These are phyloP conservation scores for Candolleomyces efflorescens DNA, from an alignment of 768 basidiomycete genomes.

Conservation along the genomic window DNA sequence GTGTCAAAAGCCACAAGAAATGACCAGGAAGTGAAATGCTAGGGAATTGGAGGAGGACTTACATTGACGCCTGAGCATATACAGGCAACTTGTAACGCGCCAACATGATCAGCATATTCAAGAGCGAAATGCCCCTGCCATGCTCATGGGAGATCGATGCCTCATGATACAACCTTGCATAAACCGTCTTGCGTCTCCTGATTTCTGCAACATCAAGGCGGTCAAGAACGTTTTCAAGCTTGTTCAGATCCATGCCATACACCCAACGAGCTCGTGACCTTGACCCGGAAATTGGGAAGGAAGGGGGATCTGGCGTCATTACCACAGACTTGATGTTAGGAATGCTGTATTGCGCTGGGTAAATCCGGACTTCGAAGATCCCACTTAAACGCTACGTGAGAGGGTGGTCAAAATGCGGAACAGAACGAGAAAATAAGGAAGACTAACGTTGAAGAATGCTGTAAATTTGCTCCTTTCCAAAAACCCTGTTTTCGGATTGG, in stretches of 20 bases:
- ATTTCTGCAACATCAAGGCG: conserved; percentile 63
- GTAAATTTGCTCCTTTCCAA: conserved; percentile 68
- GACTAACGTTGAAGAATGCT: conserved; percentile 76
- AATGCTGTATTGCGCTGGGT: conserved; percentile 65
- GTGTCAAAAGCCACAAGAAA: too few relatives aligned
- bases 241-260: conserved; percentile 57
- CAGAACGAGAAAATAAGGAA: neutral
- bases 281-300: too few relatives aligned
- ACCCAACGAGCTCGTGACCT: conserved; percentile 25
- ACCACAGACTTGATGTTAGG: conserved; percentile 54
- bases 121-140: conserved; percentile 85
- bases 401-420: conserved; percentile 7
- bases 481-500: conserved; percentile 73
- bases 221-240: conserved; percentile 53
- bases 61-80: conserved; percentile 86
- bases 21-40: too few relatives aligned
- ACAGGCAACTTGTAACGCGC: conserved; percentile 91
- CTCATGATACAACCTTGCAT: conserved; percentile 82
- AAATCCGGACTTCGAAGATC: conserved; percentile 85
- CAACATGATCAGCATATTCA: conserved; percentile 79
- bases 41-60: conserved; percentile 35
- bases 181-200: conserved; percentile 62
- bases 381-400: conserved; percentile 67
- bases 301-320: conserved; percentile 22
- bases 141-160: conserved; percentile 68